Evolutionary conservation across 495 filamentous ascomycete genomes (phyloP).

Genomic region (Daldinia vernicosa): DNA sequence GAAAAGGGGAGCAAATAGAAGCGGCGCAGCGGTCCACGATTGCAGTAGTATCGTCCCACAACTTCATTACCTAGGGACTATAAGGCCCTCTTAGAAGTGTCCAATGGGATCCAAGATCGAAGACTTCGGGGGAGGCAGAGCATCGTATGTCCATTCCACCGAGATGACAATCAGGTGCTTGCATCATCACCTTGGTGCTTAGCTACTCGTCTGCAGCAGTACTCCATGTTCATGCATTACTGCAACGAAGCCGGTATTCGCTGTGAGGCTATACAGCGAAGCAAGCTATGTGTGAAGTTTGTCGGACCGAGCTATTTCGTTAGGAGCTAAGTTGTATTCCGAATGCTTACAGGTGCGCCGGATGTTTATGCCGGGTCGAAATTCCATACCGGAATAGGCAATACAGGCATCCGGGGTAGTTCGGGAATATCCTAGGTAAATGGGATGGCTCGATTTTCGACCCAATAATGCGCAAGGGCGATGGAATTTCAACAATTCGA

Average conservation of each 20-base stretch:
- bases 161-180: slow-evolving; percentile 9
- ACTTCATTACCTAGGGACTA: background rate
- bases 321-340: background rate
- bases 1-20: slow-evolving; percentile 22
- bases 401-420: slow-evolving; percentile 23
- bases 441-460: slow-evolving; percentile 5
- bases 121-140: slow-evolving; percentile 34
- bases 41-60: slow-evolving; percentile 2
- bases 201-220: slow-evolving; percentile 20
- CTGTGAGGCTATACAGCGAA: slow-evolving; percentile 20
- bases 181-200: background rate
- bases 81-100: background rate
- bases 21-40: slow-evolving; percentile 29
- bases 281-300: slow-evolving; percentile 6
- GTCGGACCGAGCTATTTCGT: background rate
- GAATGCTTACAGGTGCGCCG: slow-evolving; percentile 3
- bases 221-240: slow-evolving; percentile 7
- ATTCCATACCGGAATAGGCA: slow-evolving; percentile 31
- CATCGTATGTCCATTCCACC: slow-evolving; percentile 12
- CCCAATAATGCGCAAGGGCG: slow-evolving; percentile 25
- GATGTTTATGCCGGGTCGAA: slow-evolving; percentile 10
- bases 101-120: slow-evolving; percentile 27
- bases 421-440: slow-evolving; percentile 39
- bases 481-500: background rate
- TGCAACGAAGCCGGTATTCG: background rate